Base-by-base conservation (phyloP, 2,329 filamentous ascomycete genomes). In the Sphaerostilbella broomeana region DNA sequence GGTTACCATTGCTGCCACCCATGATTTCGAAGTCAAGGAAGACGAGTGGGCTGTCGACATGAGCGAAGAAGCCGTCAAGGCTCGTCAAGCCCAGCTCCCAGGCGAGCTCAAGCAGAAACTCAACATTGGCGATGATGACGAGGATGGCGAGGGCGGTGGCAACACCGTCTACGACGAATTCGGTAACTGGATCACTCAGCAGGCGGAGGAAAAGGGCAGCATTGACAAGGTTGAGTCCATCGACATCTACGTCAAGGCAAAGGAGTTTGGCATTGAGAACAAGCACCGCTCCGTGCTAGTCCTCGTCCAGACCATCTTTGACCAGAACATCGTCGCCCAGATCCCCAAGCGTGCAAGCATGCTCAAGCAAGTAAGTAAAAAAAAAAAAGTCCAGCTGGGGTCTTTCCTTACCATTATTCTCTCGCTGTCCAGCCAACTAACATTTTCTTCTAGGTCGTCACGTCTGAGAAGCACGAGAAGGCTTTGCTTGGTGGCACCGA, bases 1-100 rank as follows among this genome's bases (percentile, higher is more conserved):
- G 54, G 75, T 75, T 30, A 70, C 70, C 49, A 70, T 70, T 48
- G 61, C 65, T 27, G 62, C 71, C 51, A 63, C 61, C 44, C 62
- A 67, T 24, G 73, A 78, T 39, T 64, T 68, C 38, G 78, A 83
- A 55, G 74, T 78, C 56, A 86, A 89, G 64, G 86, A 95, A 50
- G 81, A 94, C 47, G 79, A 94, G 51, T 98, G 92, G 92, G 86
- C 89, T 47, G 86, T 97, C 44, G 92, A 98, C 62, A 92, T 94
- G 70, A 95, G 89, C 49, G 87, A 89, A 62, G 88, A 88, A 62
- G 92, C 92, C 50, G 84, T 97, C 70, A 89, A 84, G 69, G 90
- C 90, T 55, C 92, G 92, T 64, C 86, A 89, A 61, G 85, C 90
- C 64, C 82, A 88, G 50, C 84, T 98, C 36, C 87, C 92, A n/a